Evolutionary conservation across 176 grass and related monocot genomes (phyloP), one percentile per base, ranked within the genome.

Genomic region (Zoysia pacifica): DNA sequence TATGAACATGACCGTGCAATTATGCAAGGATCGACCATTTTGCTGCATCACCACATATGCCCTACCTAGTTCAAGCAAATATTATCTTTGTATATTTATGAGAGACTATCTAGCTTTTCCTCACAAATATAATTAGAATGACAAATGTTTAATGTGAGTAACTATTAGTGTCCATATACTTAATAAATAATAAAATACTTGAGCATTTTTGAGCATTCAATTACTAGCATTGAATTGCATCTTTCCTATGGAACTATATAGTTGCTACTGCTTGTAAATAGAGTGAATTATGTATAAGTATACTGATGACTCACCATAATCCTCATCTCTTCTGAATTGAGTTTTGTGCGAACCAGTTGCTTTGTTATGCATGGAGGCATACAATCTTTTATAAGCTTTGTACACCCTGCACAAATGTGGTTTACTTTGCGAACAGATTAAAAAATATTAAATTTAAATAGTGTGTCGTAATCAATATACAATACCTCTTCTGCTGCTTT

Each of bases 331-430:
- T 93, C 88, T 93, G 79, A 95, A 99, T 69, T 99, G 96, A 55
- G 96, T 99, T 91, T 93, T 99, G 81, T 95, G 96, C 65, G 92
- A 89, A 62, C 93, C 93, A 79, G 78, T 95, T 79, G 79, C 82
- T 80, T 95, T 95, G 47, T 91, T 90, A 74, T 99, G 96, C 96
- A 99, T 95, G 15, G 90, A 99, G 47, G 72, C 76, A 88, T 95
- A 95, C 48, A 99, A 69, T 53, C 93, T 95, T 83, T 99, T 68
- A 74, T 95, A 99, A 71, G 90, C 93, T 69, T 91, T 95, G 85
- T 90, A 99, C 76, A 99, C 82, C 75, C 97, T 99, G 90, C 75
- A 86, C 9, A 69, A 35, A 52, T 48, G 48, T 74, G 69, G 40
- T 51, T 79, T 65, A 67, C 19, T 65, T 83, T 73, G 36, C 74